Base-by-base conservation (phyloP, 2,329 filamentous ascomycete genomes). In the Apiospora aurea region DNA sequence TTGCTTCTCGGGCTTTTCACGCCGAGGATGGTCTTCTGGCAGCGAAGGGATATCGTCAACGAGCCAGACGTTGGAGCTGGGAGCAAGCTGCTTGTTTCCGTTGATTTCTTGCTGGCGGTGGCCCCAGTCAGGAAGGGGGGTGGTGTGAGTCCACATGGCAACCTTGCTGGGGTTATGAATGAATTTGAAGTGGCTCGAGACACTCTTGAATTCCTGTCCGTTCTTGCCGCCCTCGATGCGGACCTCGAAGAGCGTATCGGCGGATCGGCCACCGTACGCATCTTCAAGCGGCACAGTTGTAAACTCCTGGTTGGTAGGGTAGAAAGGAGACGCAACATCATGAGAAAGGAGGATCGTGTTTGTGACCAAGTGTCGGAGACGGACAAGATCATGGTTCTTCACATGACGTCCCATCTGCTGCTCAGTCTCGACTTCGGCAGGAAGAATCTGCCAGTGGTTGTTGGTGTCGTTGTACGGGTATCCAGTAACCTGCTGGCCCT, bases 41-140 rank as follows among this genome's bases (percentile, higher is more conserved):
- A 98, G 84, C 13, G 92, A 95, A n/a, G 94, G 90, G 70, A 98
- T 93, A 75, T 97, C 94, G 78, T 99, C 96, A 18, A 95, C 93
- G 77, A 93, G 92, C 96, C 96, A 99, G 74, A 97, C 88, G 81
- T 99, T 99, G 81, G 94, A 97, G 80, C 93, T 92, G 74, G 96
- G 93, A 41, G 91, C 87, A 70, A 97, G 86, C 81, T 97, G 97
- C 89, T 99, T 99, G 88, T 99, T 99, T 73, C 96, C 96, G 82
- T 99, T 99, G 86, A 99, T 98, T 82, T 99, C 96, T 79, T 97
- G 96, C 83, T 99, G 96, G 82, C 97, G 96, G 86, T 93, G 96
- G 38, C 89, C 96, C 96, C 96, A 99, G 4, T 99, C 96, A 5
- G 96, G 96, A n/a, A 99, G 90, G 69, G 96, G 94, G 73, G 91